A percentile compares a stretch with the other conserved stretches of the same genome.
Conservation (phyloP, 495 filamentous ascomycete genomes). For the Penicillium robsamsonii region DNA sequence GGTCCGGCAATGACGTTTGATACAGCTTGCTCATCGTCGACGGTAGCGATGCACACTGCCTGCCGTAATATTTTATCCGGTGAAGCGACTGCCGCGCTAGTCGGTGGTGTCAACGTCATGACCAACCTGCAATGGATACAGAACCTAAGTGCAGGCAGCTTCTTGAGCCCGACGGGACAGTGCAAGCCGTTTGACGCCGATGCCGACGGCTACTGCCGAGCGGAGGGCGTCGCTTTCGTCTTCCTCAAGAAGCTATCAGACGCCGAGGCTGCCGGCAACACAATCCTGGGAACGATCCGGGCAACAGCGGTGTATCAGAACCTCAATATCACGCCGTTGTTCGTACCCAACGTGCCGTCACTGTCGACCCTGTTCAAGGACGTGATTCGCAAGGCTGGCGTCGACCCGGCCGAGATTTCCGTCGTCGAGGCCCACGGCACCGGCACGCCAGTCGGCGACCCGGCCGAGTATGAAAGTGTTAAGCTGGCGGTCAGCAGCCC, state of each 20-base stretch:
- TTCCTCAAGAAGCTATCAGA: constrained; percentile 64
- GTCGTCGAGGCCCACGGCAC: constrained; percentile 80
- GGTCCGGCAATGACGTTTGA: constrained; percentile 46
- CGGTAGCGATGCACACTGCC: constrained; percentile 42
- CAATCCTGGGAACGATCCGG: constrained; percentile 61
- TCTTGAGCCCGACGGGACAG: constrained; percentile 40
- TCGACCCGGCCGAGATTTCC: constrained; percentile 61
- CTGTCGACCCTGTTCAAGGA: constrained; percentile 56
- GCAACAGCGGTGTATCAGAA: constrained; percentile 65
- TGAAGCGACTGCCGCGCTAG: constrained; percentile 40
- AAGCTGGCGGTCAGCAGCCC: constrained; percentile 32
- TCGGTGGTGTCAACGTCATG: constrained; percentile 44
- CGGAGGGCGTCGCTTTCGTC: constrained; percentile 62
- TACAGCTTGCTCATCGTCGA: constrained; percentile 48
- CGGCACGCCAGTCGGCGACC: constrained; percentile 70
- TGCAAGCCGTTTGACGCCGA: constrained; percentile 72
- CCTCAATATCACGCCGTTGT: constrained; percentile 65
- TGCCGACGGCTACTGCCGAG: constrained; percentile 74
- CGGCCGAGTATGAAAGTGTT: constrained; percentile 55
- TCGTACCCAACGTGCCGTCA: constrained; percentile 63
- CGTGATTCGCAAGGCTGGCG: constrained; percentile 54
- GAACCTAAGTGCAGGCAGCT: constrained; percentile 37
- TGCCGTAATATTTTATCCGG: constrained; percentile 37
- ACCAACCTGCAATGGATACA: constrained; percentile 35
- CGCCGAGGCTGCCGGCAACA: constrained; percentile 61